Evolutionary conservation across 163 green algal genomes (phyloP).

Genomic region (Prototheca wickerhamii): DNA sequence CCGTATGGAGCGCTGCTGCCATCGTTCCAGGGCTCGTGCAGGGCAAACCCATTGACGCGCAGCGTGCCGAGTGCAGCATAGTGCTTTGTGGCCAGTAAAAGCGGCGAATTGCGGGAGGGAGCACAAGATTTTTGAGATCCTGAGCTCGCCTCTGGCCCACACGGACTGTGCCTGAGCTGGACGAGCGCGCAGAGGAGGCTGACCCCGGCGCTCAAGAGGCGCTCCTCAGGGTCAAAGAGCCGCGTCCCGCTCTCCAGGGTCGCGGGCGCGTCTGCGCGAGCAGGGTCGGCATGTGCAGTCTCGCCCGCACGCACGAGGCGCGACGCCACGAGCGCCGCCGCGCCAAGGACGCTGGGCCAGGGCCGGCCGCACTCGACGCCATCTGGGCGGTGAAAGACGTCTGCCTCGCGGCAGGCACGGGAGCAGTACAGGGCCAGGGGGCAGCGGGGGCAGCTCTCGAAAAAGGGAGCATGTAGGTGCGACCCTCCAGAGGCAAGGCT

Average conservation of each 20-base stretch:
- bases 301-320: neutral
- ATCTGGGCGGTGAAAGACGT: neutral
- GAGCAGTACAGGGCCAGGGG: constrained; percentile 4
- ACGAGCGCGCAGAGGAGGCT: too few species aligned
- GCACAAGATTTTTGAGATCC: neutral
- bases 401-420: neutral
- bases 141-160: neutral
- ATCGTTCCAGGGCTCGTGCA: neutral
- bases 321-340: neutral
- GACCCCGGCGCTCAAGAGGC: neutral
- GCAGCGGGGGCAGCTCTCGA: neutral
- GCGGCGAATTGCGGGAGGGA: too few species aligned
- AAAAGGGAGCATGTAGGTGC: neutral
- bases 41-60: neutral
- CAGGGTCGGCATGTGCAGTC: neutral
- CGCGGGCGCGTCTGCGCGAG: neutral
- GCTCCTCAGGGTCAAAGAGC: neutral
- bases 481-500: too few species aligned
- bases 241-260: neutral
- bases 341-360: neutral
- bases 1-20: neutral
- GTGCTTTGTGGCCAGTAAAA: neutral
- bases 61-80: neutral
- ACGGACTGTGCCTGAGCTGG: too few species aligned
- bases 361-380: constrained; percentile 4